These are phyloP conservation scores for Yarrowia osloensis DNA, from an alignment of 805 yeast genomes.

Conservation along the genomic window DNA sequence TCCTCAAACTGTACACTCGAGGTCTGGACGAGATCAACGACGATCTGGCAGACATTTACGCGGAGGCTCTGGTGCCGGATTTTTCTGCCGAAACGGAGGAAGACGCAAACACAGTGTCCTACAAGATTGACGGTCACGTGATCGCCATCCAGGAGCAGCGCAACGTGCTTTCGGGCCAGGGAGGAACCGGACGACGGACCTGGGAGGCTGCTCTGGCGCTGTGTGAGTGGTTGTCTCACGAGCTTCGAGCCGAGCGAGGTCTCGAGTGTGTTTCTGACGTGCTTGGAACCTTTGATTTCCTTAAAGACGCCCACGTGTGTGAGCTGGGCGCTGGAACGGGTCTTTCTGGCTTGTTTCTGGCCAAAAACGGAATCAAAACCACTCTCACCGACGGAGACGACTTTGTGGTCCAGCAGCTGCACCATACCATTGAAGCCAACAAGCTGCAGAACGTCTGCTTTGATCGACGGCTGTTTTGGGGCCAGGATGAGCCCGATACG, in stretches of 20 bases:
- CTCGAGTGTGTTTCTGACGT: background rate
- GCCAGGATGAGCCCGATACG: constrained; percentile 37
- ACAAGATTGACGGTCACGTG: background rate
- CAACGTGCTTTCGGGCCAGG: constrained; percentile 44
- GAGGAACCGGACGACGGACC: constrained; percentile 86
- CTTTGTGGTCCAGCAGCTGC: constrained; percentile 52
- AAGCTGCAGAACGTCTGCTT: constrained; percentile 29
- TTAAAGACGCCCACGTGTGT: constrained; percentile 43
- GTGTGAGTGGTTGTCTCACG: constrained; percentile 50
- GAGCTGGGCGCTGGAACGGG: constrained; percentile 95
- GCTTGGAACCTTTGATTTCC: background rate
- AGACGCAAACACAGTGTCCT: background rate
- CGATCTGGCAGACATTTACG: constrained; percentile 24
- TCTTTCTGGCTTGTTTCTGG: constrained; percentile 56
- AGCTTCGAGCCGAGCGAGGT: background rate
- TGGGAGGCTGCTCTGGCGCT: constrained; percentile 90
- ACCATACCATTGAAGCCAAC: constrained; percentile 52
- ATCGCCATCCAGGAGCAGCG: constrained; percentile 37
- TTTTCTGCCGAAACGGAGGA: background rate
- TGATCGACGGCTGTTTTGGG: constrained; percentile 35
- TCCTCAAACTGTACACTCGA: background rate
- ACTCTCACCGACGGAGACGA: constrained; percentile 70
- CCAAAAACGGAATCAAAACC: constrained; percentile 39
- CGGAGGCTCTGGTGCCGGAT: constrained; percentile 5
- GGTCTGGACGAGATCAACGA: background rate